A percentile compares a stretch with the other conserved stretches of the same genome.
phyloP scores from a whole-genome alignment of 192 early-diverging fungal species.

The Backusella sp. region DNA sequence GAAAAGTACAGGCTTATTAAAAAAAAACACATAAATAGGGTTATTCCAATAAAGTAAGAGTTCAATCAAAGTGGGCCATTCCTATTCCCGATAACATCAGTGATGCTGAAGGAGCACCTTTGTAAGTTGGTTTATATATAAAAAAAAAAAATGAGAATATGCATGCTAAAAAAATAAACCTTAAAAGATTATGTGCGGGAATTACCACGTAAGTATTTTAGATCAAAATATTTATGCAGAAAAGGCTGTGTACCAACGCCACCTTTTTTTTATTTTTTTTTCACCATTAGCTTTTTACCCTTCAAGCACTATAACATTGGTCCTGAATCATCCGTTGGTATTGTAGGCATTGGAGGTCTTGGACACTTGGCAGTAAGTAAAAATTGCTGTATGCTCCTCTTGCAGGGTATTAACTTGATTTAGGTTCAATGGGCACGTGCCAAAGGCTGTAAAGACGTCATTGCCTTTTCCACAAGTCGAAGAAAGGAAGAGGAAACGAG shows the following conservation, averaged over 20 bases:
- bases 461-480: slow-evolving; percentile 53
- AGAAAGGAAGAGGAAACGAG: slow-evolving; percentile 56
- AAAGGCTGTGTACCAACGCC: neutral
- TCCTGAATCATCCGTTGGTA: slow-evolving; percentile 47
- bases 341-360: slow-evolving; percentile 68
- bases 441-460: slow-evolving; percentile 43
- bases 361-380: slow-evolving; percentile 56
- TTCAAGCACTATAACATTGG: slow-evolving; percentile 48
- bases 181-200: slow-evolving; percentile 69
- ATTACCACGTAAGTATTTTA: slow-evolving; percentile 51
- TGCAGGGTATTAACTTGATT: neutral
- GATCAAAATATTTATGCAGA: neutral
- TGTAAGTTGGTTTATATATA: slow-evolving; percentile 36
- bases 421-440: slow-evolving; percentile 60
- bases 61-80: slow-evolving; percentile 60
- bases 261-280: slow-evolving; percentile 34
- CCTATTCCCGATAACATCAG: slow-evolving; percentile 54
- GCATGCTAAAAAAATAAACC: neutral
- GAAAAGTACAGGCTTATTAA: too few relatives aligned
- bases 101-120: slow-evolving; percentile 60
- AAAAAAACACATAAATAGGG: slow-evolving; percentile 30
- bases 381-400: neutral
- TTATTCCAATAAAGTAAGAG: slow-evolving; percentile 57
- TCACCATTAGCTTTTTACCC: slow-evolving; percentile 38
- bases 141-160: neutral